A percentile compares a stretch with the other conserved stretches of the same genome.
These are phyloP conservation scores for Candida caryicola DNA, from an alignment of 805 yeast genomes.

Conservation along the genomic window DNA sequence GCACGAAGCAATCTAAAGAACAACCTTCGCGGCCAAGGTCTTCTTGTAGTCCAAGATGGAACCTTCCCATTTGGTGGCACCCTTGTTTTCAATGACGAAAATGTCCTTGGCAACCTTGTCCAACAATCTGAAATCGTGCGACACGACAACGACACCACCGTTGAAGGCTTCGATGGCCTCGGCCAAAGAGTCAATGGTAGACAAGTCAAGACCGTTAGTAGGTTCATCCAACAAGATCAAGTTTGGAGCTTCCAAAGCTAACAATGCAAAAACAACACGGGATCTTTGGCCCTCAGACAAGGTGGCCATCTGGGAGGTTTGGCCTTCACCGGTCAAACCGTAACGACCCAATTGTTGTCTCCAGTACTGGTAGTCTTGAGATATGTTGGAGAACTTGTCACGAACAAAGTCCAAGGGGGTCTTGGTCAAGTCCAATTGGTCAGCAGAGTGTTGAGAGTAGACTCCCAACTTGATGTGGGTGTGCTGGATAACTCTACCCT, in stretches of 20 bases:
- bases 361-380: slow-evolving; percentile 99
- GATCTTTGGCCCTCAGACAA: slow-evolving; percentile 99
- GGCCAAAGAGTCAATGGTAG: slow-evolving; percentile 96
- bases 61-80: slow-evolving; percentile 97
- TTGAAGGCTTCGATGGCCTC: slow-evolving; percentile 91
- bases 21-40: slow-evolving; percentile 88
- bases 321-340: slow-evolving; percentile 98
- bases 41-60: slow-evolving; percentile 87
- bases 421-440: slow-evolving; percentile 93
- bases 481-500: slow-evolving; percentile 95
- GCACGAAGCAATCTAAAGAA: slow-evolving; percentile 37
- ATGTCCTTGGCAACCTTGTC: slow-evolving; percentile 98
- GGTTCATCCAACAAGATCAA: slow-evolving; percentile 96
- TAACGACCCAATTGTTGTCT: slow-evolving; percentile 97
- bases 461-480: slow-evolving; percentile 98
- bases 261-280: slow-evolving; percentile 93
- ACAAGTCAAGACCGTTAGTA: slow-evolving; percentile 98
- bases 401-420: slow-evolving; percentile 96
- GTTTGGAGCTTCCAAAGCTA: slow-evolving; percentile 94
- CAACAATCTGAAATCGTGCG: slow-evolving; percentile 97
- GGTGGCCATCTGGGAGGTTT: slow-evolving; percentile 98
- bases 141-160: slow-evolving; percentile 98
- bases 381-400: slow-evolving; percentile 82
- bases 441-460: slow-evolving; percentile 98
- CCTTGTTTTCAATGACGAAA: slow-evolving; percentile 91